Conservation (phyloP, 2,329 filamentous ascomycete species). For the Cryphonectria nitschkei region DNA sequence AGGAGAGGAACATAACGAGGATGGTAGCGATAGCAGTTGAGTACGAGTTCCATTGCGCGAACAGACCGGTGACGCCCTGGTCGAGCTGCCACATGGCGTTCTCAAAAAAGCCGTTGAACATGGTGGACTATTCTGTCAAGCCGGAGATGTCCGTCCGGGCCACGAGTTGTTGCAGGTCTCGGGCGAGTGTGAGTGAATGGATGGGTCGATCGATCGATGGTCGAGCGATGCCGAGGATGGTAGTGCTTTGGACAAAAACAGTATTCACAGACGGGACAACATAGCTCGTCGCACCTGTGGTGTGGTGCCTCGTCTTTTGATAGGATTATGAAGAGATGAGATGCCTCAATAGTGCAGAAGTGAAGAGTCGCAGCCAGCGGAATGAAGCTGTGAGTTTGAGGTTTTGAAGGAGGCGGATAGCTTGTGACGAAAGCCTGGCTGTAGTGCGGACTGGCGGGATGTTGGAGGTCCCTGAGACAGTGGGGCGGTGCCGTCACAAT, state of each 20-base stretch:
- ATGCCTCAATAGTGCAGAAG: background rate
- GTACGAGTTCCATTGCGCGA: conserved; percentile 82
- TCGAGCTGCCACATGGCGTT: conserved; percentile 71
- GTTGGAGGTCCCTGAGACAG: background rate
- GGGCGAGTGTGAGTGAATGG: too few species aligned
- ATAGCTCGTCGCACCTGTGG: conserved; percentile 10
- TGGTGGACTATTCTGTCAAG: conserved; percentile 16
- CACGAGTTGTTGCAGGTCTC: background rate
- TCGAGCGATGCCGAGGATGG: background rate
- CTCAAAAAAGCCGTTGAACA: conserved; percentile 45
- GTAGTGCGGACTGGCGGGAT: background rate
- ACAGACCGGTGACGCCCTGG: conserved; percentile 66
- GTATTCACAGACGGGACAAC: conserved; percentile 1
- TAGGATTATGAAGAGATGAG: background rate
- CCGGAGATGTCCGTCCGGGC: background rate
- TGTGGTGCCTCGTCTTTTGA: background rate
- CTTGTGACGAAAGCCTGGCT: conserved; percentile 10
- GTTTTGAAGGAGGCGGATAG: background rate
- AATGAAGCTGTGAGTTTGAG: background rate
- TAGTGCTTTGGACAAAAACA: background rate
- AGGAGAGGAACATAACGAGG: conserved; percentile 70
- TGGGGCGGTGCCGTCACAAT: conserved; percentile 8
- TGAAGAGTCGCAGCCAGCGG: background rate
- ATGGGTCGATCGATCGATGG: background rate
- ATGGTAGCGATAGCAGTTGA: conserved; percentile 72